Percentiles rank a stretch among this genome's conserved stretches.
phyloP scores from a whole-genome alignment of 768 basidiomycete species.

The Hirschioporus abietinus region DNA sequence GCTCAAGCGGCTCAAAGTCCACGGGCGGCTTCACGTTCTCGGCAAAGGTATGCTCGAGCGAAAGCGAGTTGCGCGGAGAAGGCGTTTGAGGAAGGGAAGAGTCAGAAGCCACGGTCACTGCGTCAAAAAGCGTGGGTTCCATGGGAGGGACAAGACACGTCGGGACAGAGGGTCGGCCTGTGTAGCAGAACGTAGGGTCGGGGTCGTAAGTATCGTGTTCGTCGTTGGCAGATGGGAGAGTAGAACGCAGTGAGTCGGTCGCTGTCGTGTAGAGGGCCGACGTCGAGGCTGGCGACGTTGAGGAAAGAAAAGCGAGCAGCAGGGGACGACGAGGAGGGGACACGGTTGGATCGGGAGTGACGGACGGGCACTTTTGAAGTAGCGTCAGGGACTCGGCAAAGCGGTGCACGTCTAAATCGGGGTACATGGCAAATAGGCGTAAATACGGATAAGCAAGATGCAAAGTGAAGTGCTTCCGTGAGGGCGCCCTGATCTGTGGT shows the following conservation, averaged over 20 bases:
- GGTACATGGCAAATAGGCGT: not conserved
- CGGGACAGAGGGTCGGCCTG: conserved; percentile 14
- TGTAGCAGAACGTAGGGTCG: conserved; percentile 17
- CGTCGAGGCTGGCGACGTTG: conserved; percentile 14
- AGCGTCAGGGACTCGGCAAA: conserved; percentile 1
- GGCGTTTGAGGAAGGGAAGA: conserved; percentile 68
- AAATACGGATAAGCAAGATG: not conserved
- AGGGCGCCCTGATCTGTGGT: not conserved
- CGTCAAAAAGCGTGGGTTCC: conserved; percentile 48
- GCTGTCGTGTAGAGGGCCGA: conserved; percentile 5
- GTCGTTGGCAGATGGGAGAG: conserved; percentile 1
- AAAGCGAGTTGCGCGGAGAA: conserved; percentile 45
- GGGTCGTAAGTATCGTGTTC: conserved; percentile 17
- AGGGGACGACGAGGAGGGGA: conserved; percentile 17
- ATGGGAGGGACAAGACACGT: conserved; percentile 21
- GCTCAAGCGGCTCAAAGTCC: conserved; percentile 35
- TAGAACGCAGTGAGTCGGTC: not conserved
- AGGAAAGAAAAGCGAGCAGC: conserved; percentile 21
- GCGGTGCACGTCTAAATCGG: not conserved
- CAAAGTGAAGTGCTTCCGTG: conserved; percentile 1
- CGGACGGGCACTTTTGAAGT: not conserved
- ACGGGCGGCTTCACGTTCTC: conserved; percentile 35
- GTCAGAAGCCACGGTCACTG: conserved; percentile 62
- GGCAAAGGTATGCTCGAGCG: conserved; percentile 25
- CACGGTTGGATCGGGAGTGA: not conserved